These are phyloP conservation scores for Ophiostoma fasciatum DNA, from an alignment of 2,329 filamentous ascomycete genomes.

Conservation along the genomic window DNA sequence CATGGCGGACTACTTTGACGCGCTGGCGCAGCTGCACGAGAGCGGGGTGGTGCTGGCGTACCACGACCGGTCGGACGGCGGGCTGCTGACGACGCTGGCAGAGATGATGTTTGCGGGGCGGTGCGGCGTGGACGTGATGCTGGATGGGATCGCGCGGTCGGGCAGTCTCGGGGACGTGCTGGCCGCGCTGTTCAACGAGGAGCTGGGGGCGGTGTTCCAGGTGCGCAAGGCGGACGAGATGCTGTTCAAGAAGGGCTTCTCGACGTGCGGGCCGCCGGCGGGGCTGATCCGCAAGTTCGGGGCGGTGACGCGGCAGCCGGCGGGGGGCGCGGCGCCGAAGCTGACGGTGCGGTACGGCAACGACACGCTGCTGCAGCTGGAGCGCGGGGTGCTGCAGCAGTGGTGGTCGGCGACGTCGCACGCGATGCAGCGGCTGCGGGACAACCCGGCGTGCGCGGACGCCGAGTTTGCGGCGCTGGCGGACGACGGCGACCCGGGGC, in stretches of 20 bases:
- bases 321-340: constrained; percentile 49
- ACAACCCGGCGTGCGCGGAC: constrained; percentile 78
- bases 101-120: constrained; percentile 99
- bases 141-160: constrained; percentile 56
- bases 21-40: constrained; percentile 50
- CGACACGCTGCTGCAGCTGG: constrained; percentile 51
- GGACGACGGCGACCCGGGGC: constrained; percentile 64
- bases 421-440: constrained; percentile 78
- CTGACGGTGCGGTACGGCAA: constrained; percentile 61
- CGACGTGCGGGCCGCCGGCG: constrained; percentile 70
- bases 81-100: constrained; percentile 73
- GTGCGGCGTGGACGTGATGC: constrained; percentile 70
- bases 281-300: constrained; percentile 77
- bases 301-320: constrained; percentile 37
- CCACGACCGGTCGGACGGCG: constrained; percentile 88
- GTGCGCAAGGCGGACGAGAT: constrained; percentile 72
- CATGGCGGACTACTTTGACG: constrained; percentile 73
- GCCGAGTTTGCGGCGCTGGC: constrained; percentile 62
- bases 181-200: constrained; percentile 83
- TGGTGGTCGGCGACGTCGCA: constrained; percentile 82
- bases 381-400: constrained; percentile 62
- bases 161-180: constrained; percentile 50
- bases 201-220: constrained; percentile 92
- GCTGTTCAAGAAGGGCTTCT: constrained; percentile 79
- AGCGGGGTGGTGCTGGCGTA: constrained; percentile 65